Conservation (phyloP, 2,329 filamentous ascomycete genomes). For the Diaporthe australafricana region DNA sequence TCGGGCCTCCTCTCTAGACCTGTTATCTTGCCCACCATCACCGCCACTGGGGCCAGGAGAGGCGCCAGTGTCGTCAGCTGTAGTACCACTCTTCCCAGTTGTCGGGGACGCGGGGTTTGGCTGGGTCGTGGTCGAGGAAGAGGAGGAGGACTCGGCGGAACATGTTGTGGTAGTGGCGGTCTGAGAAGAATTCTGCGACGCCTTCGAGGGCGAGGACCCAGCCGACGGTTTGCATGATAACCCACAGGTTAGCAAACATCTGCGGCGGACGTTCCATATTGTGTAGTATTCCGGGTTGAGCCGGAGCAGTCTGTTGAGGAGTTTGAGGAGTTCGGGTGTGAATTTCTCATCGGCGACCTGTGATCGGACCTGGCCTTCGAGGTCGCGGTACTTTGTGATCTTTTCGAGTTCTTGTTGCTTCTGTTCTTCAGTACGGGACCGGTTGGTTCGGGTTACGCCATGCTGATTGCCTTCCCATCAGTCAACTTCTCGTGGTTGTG, state of each 20-base stretch:
- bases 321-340: conserved; percentile 69
- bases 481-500: conserved; percentile 33
- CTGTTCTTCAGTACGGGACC: conserved; percentile 75
- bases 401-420: conserved; percentile 78
- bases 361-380: conserved; percentile 76
- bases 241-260: conserved; percentile 69
- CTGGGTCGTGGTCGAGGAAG: conserved; percentile 64
- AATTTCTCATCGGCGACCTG: conserved; percentile 68
- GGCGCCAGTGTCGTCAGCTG: conserved; percentile 55
- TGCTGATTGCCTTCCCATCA: conserved; percentile 67
- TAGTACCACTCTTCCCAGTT: conserved; percentile 67
- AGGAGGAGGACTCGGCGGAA: conserved; percentile 69
- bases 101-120: conserved; percentile 58
- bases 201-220: conserved; percentile 66
- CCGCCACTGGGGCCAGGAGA: conserved; percentile 24
- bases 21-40: conserved; percentile 28
- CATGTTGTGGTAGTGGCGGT: conserved; percentile 70
- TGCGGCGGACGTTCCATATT: conserved; percentile 87
- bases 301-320: conserved; percentile 78
- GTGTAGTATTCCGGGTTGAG: conserved; percentile 92
- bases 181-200: conserved; percentile 64
- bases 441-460: conserved; percentile 79
- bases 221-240: conserved; percentile 65
- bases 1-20: conserved; percentile 34
- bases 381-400: conserved; percentile 79